Evolutionary conservation across 2,329 filamentous ascomycete species (phyloP).

Genomic region (Aspergillus neotritici): DNA sequence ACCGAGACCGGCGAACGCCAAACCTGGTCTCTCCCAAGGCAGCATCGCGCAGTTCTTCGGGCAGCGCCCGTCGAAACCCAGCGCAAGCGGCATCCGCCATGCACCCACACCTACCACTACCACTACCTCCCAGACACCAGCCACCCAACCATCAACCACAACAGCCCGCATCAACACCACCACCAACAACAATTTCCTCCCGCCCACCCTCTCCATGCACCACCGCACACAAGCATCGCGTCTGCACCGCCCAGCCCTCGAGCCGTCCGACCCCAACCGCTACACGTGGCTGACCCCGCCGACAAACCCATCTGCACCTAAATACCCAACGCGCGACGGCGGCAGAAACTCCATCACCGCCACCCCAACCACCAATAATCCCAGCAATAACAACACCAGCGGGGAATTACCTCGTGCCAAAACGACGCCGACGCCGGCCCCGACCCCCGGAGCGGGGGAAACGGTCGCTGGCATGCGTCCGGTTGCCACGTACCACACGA

Average conservation of each 20-base stretch:
- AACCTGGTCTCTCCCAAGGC: conserved; percentile 44
- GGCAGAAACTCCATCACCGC: no score
- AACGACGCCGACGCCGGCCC: no score
- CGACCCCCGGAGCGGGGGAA: neutral
- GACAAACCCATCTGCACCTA: conserved; percentile 13
- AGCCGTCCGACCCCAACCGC: conserved; percentile 24
- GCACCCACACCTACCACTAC: conserved; percentile 16
- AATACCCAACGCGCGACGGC: no score
- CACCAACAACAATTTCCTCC: conserved; percentile 4
- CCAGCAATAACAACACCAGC: no score
- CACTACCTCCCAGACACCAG: no score
- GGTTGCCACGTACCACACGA: conserved; percentile 35
- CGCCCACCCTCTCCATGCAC: conserved; percentile 19
- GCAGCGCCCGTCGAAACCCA: conserved; percentile 17
- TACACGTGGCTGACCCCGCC: conserved; percentile 33
- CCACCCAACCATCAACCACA: no score
- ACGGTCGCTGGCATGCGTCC: conserved; percentile 20
- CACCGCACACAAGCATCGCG: conserved; percentile 31
- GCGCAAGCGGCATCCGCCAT: conserved; percentile 23
- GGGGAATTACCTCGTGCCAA: no score
- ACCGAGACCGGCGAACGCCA: conserved; percentile 25
- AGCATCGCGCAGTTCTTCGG: conserved; percentile 50
- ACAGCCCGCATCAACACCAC: no score
- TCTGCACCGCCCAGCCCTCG: conserved; percentile 29
- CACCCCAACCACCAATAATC: no score